Evolutionary conservation across 495 filamentous ascomycete species (phyloP).

Genomic region (Sabuloglossum arenarium): DNA sequence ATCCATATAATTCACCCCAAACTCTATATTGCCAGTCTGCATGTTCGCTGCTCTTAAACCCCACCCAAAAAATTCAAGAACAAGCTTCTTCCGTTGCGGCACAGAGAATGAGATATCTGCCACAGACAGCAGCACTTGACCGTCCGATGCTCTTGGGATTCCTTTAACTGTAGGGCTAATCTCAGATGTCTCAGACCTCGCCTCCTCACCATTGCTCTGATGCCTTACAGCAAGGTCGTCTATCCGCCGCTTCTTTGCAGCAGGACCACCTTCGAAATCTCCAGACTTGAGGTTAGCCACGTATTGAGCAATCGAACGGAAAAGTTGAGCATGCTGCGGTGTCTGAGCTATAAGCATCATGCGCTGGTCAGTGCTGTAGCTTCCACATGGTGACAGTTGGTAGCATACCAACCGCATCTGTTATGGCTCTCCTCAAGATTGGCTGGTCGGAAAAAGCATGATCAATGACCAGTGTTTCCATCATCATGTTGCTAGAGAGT

Average conservation of each 20-base stretch:
- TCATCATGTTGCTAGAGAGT: background rate
- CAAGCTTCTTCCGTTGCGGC: conserved; percentile 88
- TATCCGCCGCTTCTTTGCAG: conserved; percentile 2
- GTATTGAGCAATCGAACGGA: conserved; percentile 5
- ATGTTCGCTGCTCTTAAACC: conserved; percentile 50
- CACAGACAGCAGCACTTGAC: conserved; percentile 31
- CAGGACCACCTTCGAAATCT: background rate
- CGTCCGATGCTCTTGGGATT: background rate
- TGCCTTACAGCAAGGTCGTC: background rate
- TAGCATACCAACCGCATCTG: background rate
- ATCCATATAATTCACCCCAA: conserved; percentile 44
- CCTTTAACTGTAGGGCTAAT: background rate
- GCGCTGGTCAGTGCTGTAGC: background rate
- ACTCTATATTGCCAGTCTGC: conserved; percentile 41
- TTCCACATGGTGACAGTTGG: background rate
- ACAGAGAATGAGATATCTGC: conserved; percentile 53
- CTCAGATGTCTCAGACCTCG: background rate
- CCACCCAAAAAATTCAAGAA: conserved; percentile 42
- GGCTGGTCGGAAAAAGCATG: background rate
- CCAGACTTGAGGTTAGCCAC: background rate
- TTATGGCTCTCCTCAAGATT: background rate
- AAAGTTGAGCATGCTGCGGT: conserved; percentile 3
- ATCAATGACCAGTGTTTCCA: background rate
- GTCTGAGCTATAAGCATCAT: background rate
- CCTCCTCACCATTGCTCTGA: background rate